Conservation (phyloP, 2,329 filamentous ascomycete species). For the Hymenoscyphus occultus region DNA sequence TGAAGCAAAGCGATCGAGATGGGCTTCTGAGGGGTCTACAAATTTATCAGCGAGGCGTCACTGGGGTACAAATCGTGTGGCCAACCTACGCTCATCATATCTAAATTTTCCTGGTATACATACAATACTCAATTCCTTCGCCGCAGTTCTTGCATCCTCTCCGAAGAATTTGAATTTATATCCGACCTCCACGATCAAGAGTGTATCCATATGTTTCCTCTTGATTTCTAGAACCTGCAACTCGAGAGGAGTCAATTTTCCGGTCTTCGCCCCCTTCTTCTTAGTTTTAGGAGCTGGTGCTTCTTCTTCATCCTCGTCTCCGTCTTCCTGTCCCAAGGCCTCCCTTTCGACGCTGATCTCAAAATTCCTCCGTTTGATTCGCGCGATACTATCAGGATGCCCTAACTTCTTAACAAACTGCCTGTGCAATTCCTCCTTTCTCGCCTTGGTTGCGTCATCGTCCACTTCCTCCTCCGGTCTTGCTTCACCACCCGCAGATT, state of each 20-base stretch:
- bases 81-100: constrained; percentile 75
- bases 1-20: constrained; percentile 87
- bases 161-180: constrained; percentile 99
- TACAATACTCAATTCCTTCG: constrained; percentile 88
- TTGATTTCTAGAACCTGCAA: constrained; percentile 93
- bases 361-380: constrained; percentile 57
- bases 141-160: constrained; percentile 85
- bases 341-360: constrained; percentile 52
- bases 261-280: constrained; percentile 69
- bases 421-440: constrained; percentile 71
- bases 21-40: constrained; percentile 79
- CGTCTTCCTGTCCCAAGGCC: constrained; percentile 47
- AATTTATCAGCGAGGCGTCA: constrained; percentile 18
- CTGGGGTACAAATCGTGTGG: constrained; percentile 11
- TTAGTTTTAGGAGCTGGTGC: constrained; percentile 48
- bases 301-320: constrained; percentile 56
- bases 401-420: constrained; percentile 91
- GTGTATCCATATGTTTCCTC: constrained; percentile 79
- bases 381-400: constrained; percentile 73
- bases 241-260: constrained; percentile 92
- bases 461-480: constrained; percentile 43
- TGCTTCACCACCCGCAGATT: constrained; percentile 21
- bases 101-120: constrained; percentile 95
- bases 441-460: constrained; percentile 50
- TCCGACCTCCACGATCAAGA: constrained; percentile 91